Percentiles rank a stretch among this genome's conserved stretches.
Evolutionary conservation across 208 protist species (phyloP).

Genomic region (Acanthamoeba healyi): DNA sequence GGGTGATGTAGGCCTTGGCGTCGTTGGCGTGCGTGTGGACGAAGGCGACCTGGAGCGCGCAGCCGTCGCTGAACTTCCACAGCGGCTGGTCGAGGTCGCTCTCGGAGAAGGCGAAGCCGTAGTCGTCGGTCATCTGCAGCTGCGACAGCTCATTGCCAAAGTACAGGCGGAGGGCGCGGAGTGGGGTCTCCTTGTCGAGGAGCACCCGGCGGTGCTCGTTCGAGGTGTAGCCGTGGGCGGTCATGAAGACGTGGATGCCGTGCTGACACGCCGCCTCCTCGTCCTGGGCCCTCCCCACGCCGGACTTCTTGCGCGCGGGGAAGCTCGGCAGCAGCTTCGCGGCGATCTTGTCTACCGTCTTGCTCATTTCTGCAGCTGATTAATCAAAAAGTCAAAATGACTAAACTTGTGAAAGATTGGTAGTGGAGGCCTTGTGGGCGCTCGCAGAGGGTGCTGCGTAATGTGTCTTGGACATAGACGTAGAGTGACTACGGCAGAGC

Average conservation of each 20-base stretch:
- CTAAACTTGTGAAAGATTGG: too few relatives aligned
- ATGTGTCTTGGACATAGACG: too few relatives aligned
- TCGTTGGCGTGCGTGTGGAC: background rate
- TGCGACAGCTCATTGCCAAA: background rate
- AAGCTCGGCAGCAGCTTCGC: background rate
- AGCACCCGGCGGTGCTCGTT: background rate
- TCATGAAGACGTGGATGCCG: slow-evolving; percentile 20
- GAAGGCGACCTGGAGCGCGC: background rate
- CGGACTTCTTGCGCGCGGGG: background rate
- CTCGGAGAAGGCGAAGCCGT: slow-evolving; percentile 12
- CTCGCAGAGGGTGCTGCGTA: too few relatives aligned
- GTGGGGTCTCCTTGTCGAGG: background rate
- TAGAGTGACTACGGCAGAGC: too few relatives aligned
- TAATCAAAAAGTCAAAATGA: too few relatives aligned
- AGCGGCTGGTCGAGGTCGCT: slow-evolving; percentile 3
- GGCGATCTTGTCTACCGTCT: background rate
- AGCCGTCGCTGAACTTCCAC: background rate
- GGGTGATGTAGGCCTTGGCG: too few relatives aligned
- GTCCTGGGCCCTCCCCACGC: background rate
- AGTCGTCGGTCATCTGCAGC: background rate
- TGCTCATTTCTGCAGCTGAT: background rate
- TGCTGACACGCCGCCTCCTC: background rate
- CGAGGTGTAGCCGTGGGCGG: background rate
- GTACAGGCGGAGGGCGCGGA: background rate
- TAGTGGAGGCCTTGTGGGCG: too few relatives aligned